Conservation (phyloP, 2,329 filamentous ascomycete genomes). For the Ilyonectria destructans region DNA sequence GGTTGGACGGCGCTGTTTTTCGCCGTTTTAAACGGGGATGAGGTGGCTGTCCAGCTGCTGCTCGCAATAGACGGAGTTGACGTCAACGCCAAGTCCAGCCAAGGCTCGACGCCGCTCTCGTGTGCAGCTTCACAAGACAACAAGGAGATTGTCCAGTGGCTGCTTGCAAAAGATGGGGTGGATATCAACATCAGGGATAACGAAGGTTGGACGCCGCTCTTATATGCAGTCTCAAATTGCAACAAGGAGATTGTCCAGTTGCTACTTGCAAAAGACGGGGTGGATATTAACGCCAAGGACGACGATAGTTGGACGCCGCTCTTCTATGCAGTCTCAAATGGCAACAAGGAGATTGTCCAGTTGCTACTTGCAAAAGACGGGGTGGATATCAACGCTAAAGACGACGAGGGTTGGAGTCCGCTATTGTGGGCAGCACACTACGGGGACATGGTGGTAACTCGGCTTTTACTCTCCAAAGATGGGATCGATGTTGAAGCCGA, state of each 20-base stretch:
- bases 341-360: neutral
- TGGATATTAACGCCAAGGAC: neutral
- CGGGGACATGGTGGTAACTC: too few relatives aligned
- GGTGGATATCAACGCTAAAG: too few relatives aligned
- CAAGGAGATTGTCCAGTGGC: neutral
- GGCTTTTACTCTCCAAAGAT: too few relatives aligned
- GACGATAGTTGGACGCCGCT: neutral
- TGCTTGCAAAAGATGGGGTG: too few relatives aligned
- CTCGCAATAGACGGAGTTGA: too few relatives aligned
- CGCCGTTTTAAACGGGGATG: too few relatives aligned
- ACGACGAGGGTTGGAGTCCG: too few relatives aligned
- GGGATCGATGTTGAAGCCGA: too few relatives aligned
- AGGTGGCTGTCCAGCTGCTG: too few relatives aligned
- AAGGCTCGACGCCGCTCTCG: neutral
- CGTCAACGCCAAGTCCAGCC: neutral
- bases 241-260: neutral
- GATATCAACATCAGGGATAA: neutral
- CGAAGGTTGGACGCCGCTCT: neutral
- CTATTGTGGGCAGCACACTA: too few relatives aligned
- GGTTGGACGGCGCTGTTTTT: too few relatives aligned
- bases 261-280: too few relatives aligned
- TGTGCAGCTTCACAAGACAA: neutral
- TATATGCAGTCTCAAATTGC: neutral
- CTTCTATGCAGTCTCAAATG: neutral
- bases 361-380: neutral